Conservation (phyloP, 1,284 basidiomycete genomes). For the Melanopsichium pennsylvanicum region DNA sequence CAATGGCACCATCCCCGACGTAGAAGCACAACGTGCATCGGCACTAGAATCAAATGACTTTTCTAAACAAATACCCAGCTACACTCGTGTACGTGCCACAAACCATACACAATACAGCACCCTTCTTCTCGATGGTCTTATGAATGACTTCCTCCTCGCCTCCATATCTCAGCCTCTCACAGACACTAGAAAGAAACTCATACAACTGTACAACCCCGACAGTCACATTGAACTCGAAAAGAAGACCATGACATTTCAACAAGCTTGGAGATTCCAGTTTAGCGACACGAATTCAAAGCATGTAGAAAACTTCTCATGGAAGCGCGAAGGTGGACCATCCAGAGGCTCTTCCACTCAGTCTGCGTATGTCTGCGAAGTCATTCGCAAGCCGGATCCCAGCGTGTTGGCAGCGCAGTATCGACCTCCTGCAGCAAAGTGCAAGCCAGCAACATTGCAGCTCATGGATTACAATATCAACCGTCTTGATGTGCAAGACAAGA, state of each 20-base stretch:
- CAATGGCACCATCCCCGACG: constrained; percentile 35
- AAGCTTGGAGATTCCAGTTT: constrained; percentile 78
- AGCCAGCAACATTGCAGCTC: constrained; percentile 77
- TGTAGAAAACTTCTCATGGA: constrained; percentile 64
- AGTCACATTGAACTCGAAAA: constrained; percentile 74
- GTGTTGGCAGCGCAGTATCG: constrained; percentile 83
- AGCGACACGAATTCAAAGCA: constrained; percentile 69
- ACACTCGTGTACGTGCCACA: constrained; percentile 44
- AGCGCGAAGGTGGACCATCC: constrained; percentile 17
- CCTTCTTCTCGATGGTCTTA: constrained; percentile 43
- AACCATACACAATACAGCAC: constrained; percentile 36
- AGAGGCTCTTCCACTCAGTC: constrained; percentile 20
- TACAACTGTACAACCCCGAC: constrained; percentile 79
- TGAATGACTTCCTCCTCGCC: constrained; percentile 31
- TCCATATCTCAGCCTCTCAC: constrained; percentile 30
- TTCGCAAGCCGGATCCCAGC: constrained; percentile 83
- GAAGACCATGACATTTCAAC: constrained; percentile 76
- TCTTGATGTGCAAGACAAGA: constrained; percentile 77
- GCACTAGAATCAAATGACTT: constrained; percentile 32
- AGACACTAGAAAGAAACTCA: constrained; percentile 73
- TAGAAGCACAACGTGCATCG: constrained; percentile 19
- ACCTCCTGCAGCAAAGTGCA: constrained; percentile 72
- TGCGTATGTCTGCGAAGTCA: constrained; percentile 69
- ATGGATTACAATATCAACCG: constrained; percentile 83
- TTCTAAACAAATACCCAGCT: constrained; percentile 30